Percentiles rank a stretch among this genome's conserved stretches.
These are phyloP conservation scores for Penicillium fuscoglaucum DNA, from an alignment of 2,329 filamentous ascomycete species.

Conservation along the genomic window DNA sequence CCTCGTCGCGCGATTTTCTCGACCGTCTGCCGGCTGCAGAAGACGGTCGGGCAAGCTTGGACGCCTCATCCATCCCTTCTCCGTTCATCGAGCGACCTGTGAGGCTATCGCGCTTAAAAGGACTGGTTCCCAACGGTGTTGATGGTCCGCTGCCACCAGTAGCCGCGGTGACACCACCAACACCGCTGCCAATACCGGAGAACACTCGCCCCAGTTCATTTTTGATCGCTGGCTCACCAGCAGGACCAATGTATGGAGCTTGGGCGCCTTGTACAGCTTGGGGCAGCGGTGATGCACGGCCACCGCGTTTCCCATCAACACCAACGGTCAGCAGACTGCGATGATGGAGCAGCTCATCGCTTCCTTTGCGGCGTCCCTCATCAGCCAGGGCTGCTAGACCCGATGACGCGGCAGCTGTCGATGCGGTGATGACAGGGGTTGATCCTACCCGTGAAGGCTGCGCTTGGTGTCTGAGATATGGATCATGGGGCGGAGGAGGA, in stretches of 20 bases:
- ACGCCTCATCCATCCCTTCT: slow-evolving; percentile 40
- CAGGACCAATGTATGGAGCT: slow-evolving; percentile 72
- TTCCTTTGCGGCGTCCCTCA: slow-evolving; percentile 47
- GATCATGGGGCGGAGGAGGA: slow-evolving; percentile 36
- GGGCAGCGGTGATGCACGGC: slow-evolving; percentile 81
- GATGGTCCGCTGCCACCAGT: slow-evolving; percentile 53
- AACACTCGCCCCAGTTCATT: slow-evolving; percentile 95
- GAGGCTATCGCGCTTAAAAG: slow-evolving; percentile 53
- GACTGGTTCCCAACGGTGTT: slow-evolving; percentile 56
- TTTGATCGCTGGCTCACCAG: slow-evolving; percentile 85
- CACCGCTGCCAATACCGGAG: slow-evolving; percentile 78
- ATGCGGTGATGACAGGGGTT: slow-evolving; percentile 25
- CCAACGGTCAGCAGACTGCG: slow-evolving; percentile 72
- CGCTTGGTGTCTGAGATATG: slow-evolving; percentile 33
- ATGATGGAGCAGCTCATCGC: slow-evolving; percentile 59
- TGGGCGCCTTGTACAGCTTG: slow-evolving; percentile 94
- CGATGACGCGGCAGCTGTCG: slow-evolving; percentile 31
- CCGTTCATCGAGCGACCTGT: slow-evolving; percentile 45
- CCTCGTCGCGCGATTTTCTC: slow-evolving; percentile 75
- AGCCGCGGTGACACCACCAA: slow-evolving; percentile 55
- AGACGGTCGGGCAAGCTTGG: slow-evolving; percentile 42
- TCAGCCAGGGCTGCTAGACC: slow-evolving; percentile 33
- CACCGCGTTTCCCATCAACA: slow-evolving; percentile 74
- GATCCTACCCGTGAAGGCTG: slow-evolving; percentile 39
- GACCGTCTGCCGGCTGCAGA: slow-evolving; percentile 59